phyloP scores from a whole-genome alignment of 495 filamentous ascomycete genomes.

The Trichoderma virens region DNA sequence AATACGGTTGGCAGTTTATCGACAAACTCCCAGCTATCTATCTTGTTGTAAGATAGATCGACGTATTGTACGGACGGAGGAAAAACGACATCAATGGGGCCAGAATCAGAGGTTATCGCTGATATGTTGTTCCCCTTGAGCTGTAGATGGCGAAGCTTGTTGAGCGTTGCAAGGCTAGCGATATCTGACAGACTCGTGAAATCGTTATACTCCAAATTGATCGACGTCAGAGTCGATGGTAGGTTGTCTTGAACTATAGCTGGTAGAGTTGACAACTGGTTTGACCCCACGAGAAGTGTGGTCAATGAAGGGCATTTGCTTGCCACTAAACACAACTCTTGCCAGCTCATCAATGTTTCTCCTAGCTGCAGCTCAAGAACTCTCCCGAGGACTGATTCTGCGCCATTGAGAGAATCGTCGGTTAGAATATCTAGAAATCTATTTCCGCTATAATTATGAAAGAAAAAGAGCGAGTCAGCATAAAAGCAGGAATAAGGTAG shows the following conservation, averaged over 20 bases:
- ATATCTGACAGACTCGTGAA: slow-evolving; percentile 55
- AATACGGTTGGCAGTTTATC: slow-evolving; percentile 56
- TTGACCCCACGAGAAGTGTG: slow-evolving; percentile 44
- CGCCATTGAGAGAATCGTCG: slow-evolving; percentile 26
- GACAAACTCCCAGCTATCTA: slow-evolving; percentile 63
- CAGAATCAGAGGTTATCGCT: slow-evolving; percentile 17
- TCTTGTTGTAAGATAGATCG: slow-evolving; percentile 72
- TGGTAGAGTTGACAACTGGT: slow-evolving; percentile 38
- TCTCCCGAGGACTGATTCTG: slow-evolving; percentile 37
- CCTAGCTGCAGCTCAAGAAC: slow-evolving; percentile 67
- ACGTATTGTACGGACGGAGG: slow-evolving; percentile 48
- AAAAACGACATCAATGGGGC: slow-evolving; percentile 20
- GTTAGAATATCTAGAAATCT: slow-evolving; percentile 49
- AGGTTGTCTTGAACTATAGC: slow-evolving; percentile 39
- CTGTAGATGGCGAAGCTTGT: slow-evolving; percentile 53
- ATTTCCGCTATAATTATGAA: slow-evolving; percentile 53
- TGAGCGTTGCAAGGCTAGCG: slow-evolving; percentile 46
- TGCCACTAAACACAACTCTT: slow-evolving; percentile 48
- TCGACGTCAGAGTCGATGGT: slow-evolving; percentile 36
- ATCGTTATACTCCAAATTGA: slow-evolving; percentile 71
- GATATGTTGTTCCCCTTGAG: slow-evolving; percentile 50
- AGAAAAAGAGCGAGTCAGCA: not conserved
- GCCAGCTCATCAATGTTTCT: slow-evolving; percentile 64
- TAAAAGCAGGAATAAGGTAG: no score
- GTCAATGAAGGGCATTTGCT: slow-evolving; percentile 53